Evolutionary conservation across 2,329 filamentous ascomycete species (phyloP), one percentile per base, ranked within the genome.

Genomic region (Aspergillus ustus): DNA sequence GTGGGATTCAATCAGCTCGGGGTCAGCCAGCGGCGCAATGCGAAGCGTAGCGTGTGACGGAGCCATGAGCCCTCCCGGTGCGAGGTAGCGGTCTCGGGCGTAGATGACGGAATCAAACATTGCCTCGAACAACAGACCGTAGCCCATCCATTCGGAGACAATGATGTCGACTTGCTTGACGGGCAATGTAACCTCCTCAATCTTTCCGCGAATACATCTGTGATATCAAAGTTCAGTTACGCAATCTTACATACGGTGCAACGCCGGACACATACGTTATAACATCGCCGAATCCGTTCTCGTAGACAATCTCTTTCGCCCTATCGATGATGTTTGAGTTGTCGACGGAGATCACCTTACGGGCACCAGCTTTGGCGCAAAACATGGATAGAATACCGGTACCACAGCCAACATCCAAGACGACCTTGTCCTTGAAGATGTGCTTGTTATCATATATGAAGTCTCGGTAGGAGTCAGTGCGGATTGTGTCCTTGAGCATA

Each of bases 81-180:
- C 88, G 25, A 98, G 87, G 76, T 97, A 97, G 68, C 87, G 88
- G 78, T 98, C 93, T 63, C 93, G 86, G 48, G 94, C 94, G 72
- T 88, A 94, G 54, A 98, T 84, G 22, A 98, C 92, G 52, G 92
- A 96, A 66, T 95, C 92, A 29, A 98, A 87, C 93, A 98, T 98
- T 59, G 93, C 92, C 78, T 98, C 93, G 76, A 96, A 98, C 6
- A 97, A 84, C 19, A 97, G 84, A 66, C 89, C 91, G 75, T 98
- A 98, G 31, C 93, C 93, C 93, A 98, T 98, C 93, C 93, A 98
- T 77, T 98, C 93, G 62, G 91, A 96, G 63, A 98, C 89, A 73
- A 98, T 97, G 71, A 98, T 90, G 78, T 98, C 94, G 50, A 97
- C 93, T 72, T 93, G 83, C 57, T 87, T 83, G 7, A 94, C 89